Conservation (phyloP, 2,329 filamentous ascomycete genomes). For the Penicillium sp. region DNA sequence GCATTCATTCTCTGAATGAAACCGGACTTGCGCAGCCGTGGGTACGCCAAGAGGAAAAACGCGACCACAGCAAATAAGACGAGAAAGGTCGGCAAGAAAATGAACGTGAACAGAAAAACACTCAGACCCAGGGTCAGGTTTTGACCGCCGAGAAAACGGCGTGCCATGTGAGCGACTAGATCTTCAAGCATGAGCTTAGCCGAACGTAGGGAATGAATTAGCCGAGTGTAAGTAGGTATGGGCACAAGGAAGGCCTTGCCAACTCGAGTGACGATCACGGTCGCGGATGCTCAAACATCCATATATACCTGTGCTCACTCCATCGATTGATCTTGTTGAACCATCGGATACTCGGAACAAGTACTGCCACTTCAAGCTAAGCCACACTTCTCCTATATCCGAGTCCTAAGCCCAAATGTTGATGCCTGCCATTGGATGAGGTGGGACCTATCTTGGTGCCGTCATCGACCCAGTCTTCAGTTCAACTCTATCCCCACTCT, state of each 20-base stretch:
- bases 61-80: constrained; percentile 31
- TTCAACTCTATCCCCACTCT: constrained; percentile 2
- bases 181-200: constrained; percentile 15
- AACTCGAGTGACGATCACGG: neutral
- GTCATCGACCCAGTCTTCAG: constrained; percentile 4
- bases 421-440: constrained; percentile 4
- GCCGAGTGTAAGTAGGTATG: neutral
- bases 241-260: neutral
- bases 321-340: neutral
- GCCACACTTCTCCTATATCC: neutral
- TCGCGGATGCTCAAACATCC: neutral
- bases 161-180: constrained; percentile 27
- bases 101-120: constrained; percentile 33
- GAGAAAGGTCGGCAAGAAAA: constrained; percentile 35
- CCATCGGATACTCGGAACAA: neutral
- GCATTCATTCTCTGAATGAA: neutral
- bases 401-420: neutral
- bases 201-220: neutral
- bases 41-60: constrained; percentile 33
- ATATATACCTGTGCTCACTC: neutral
- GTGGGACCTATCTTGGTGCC: neutral
- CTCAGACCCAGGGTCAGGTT: constrained; percentile 31
- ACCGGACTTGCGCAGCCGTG: constrained; percentile 23
- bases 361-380: neutral
- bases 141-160: constrained; percentile 27